Base-by-base conservation (phyloP, 129 eudicot genomes). In the Saussurea involucrata region DNA sequence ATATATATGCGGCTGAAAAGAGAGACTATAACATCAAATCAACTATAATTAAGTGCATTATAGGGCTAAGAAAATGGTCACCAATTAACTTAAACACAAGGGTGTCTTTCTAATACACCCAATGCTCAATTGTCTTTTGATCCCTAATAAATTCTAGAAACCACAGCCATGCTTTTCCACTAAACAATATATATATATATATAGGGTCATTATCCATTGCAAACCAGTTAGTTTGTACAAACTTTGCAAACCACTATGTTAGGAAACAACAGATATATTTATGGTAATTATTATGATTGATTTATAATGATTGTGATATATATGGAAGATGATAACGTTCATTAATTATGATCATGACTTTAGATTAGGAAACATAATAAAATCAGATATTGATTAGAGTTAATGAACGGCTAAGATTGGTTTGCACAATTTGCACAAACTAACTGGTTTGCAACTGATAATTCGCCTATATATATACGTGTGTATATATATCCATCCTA, bases 41-140 rank as follows among this genome's bases (percentile, higher is more conserved):
- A 75, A 63, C 42, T 34, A 75, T n/a, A n/a, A 63, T 34, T 34
- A 63, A 75, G 49, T 8, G 42, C 31, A 64, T 36, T 40, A 10
- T 65, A 27, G 22, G 63, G 29, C 64, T 28, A 76, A 13, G 22
- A 64, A 76, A 66, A 11, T 66, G 18, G 32, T 61, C 27, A 36
- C 63, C 18, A 36, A 24, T 6, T 18, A 61, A 49, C 65, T 60
- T 69, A 63, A 24, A 36, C 65, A 60, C 4, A 34, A n/a, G 15
- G 33, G 76, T 25, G 70, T 70, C 29, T 36, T 44, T 49, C 24
- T 32, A 31, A 66, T 29, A 49, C 66, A 24, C 70, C 32, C 42
- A 34, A 69, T 58, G 31, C 36, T 78, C 28, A 58, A 46, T n/a
- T 58, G 69, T 69, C 71, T 78, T 77, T 69, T 37, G 32, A 25